Evolutionary conservation across 148 eudicot species (phyloP), one percentile per base, ranked within the genome.

Genomic region (Rhododendron ferrugineum): DNA sequence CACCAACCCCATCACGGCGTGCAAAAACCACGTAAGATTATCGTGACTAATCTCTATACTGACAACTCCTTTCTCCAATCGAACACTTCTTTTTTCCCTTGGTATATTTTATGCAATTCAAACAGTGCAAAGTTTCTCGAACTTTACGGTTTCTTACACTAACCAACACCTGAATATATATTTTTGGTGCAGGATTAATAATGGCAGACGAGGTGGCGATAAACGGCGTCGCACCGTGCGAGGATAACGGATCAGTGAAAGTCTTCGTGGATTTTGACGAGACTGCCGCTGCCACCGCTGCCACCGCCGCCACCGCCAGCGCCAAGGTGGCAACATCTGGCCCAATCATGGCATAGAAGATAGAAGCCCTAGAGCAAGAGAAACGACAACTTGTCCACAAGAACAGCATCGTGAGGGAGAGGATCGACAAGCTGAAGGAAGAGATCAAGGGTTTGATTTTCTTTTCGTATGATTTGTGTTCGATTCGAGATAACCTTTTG

Each of bases 331-430:
- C 56, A 32, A 5, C 44, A 42, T 60, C 85, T 3, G 74, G 36
- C 36, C 36, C 36, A 34, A 34, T 37, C 4, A 54, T 15, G 50
- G 50, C 62, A 26, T 78, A 86, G 46, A 87, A 76, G 85, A 84
- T 91, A 34, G 79, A 78, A 15, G 85, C 76, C 2, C 82, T 91
- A 7, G 89, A 91, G 83, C 82, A 83, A n/a, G 89, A 90, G 85
- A 91, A 91, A 14, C 30, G 54, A 3, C 77, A 82, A 60, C 83
- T 85, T 22, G 58, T 81, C 40, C 40, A 20, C 13, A 89, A 90
- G 77, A 92, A 88, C 44, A 74, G 82, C 49, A 83, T 34, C 5
- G 13, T 83, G 11, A 85, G 46, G 40, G 88, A 60, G 36, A 86
- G 56, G 28, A 58, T 90, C n/a, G 74, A 82, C 36, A 84, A 84